phyloP scores from a whole-genome alignment of 208 protist species.

The Trypanosoma conorhini region DNA sequence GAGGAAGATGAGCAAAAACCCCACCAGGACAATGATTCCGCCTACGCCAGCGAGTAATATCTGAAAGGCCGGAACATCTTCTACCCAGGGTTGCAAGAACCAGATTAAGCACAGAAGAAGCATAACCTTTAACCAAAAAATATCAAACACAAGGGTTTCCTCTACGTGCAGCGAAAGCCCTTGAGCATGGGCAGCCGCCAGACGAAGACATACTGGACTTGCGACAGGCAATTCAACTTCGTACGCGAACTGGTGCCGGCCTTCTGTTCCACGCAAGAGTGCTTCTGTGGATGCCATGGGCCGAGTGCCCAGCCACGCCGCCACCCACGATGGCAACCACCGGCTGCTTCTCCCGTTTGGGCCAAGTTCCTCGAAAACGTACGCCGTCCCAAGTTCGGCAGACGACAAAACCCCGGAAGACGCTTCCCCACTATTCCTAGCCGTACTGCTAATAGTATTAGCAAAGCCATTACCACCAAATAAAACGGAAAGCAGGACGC shows the following conservation, averaged over 20 bases:
- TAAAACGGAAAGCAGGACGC: neutral
- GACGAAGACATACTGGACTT: conserved; percentile 30
- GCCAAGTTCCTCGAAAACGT: conserved; percentile 28
- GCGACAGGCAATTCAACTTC: conserved; percentile 10
- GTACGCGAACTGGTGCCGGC: conserved; percentile 14
- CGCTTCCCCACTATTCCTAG: neutral
- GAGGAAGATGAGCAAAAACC: conserved; percentile 42
- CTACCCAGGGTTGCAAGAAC: conserved; percentile 43
- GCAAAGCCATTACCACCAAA: neutral
- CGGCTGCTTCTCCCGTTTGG: conserved; percentile 18
- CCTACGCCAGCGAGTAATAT: conserved; percentile 46
- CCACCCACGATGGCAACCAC: conserved; percentile 28
- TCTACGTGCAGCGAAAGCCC: conserved; percentile 36
- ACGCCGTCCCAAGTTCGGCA: neutral
- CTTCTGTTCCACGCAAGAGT: conserved; percentile 6
- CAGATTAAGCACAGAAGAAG: conserved; percentile 29
- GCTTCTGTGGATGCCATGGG: conserved; percentile 19
- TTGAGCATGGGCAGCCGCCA: conserved; percentile 4
- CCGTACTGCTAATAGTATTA: neutral
- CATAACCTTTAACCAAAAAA: conserved; percentile 52
- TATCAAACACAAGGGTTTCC: conserved; percentile 41
- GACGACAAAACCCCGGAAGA: neutral
- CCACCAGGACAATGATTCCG: conserved; percentile 43
- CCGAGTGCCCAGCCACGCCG: conserved; percentile 25
- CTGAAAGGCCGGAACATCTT: conserved; percentile 43